phyloP scores from a whole-genome alignment of 108 stramenopile genomes.

The Seminavis robusta region DNA sequence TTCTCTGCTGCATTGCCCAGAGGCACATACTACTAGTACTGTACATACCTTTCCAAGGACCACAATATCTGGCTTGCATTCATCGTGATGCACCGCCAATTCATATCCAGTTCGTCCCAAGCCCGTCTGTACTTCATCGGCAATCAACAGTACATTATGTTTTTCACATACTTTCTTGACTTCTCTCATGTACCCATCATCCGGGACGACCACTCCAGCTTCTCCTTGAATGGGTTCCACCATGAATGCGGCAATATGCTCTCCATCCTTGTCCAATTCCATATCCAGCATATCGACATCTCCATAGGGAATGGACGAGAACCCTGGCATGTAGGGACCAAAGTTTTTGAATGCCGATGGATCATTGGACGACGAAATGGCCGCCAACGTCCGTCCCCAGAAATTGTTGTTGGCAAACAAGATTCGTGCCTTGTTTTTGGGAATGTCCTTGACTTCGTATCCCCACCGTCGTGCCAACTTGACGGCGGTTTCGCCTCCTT shows the following conservation, averaged over 20 bases:
- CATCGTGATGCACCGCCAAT: slow-evolving; percentile 91
- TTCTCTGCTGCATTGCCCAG: background rate
- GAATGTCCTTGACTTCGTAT: slow-evolving; percentile 95
- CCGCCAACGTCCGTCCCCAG: slow-evolving; percentile 99
- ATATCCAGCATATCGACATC: slow-evolving; percentile 82
- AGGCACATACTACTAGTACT: slow-evolving; percentile 28
- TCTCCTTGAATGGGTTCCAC: slow-evolving; percentile 99
- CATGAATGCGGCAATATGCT: slow-evolving; percentile 96
- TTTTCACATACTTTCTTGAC: slow-evolving; percentile 87
- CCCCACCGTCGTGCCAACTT: slow-evolving; percentile 92
- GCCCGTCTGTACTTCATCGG: slow-evolving; percentile 99
- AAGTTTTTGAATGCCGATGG: slow-evolving; percentile 89
- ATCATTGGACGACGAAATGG: slow-evolving; percentile 93
- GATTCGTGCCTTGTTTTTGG: slow-evolving; percentile 81
- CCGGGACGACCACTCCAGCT: slow-evolving; percentile 98
- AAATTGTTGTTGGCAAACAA: slow-evolving; percentile 97
- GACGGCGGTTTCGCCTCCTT: slow-evolving; percentile 98
- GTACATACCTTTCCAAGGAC: slow-evolving; percentile 94
- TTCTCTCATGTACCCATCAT: slow-evolving; percentile 92
- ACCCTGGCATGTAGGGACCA: slow-evolving; percentile 97
- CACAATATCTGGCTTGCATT: slow-evolving; percentile 93
- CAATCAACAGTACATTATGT: slow-evolving; percentile 95
- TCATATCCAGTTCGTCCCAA: slow-evolving; percentile 92
- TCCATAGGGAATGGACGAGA: slow-evolving; percentile 88
- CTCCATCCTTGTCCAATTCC: slow-evolving; percentile 78